Percentiles rank a stretch among this genome's conserved stretches.
Conservation (phyloP, 2,329 filamentous ascomycete species). For the Ceratocystis alfenasii region DNA sequence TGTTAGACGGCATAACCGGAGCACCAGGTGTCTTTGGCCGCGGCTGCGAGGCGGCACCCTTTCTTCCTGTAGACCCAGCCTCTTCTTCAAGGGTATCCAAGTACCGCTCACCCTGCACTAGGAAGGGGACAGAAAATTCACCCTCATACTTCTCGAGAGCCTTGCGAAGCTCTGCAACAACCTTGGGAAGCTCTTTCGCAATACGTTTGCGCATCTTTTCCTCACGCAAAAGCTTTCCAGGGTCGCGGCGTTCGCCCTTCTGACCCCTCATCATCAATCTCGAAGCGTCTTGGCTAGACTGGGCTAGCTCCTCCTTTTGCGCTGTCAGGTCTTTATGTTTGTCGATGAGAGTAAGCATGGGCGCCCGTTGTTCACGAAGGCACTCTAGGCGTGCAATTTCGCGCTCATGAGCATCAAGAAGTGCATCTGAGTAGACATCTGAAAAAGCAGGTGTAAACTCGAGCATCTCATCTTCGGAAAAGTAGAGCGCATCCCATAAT, state of each 20-base stretch:
- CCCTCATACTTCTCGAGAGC: slow-evolving; percentile 81
- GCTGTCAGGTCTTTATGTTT: slow-evolving; percentile 69
- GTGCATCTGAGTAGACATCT: slow-evolving; percentile 90
- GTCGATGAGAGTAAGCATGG: slow-evolving; percentile 70
- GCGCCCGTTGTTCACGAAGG: slow-evolving; percentile 75
- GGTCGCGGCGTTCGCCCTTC: slow-evolving; percentile 89
- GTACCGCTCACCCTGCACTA: slow-evolving; percentile 85
- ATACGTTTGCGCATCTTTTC: slow-evolving; percentile 99
- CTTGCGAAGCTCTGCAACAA: slow-evolving; percentile 71
- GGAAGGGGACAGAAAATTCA: slow-evolving; percentile 84
- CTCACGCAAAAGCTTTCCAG: slow-evolving; percentile 81
- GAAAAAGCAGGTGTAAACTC: slow-evolving; percentile 96
- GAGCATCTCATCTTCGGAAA: slow-evolving; percentile 96
- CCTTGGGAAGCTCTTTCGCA: slow-evolving; percentile 85
- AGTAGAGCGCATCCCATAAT: slow-evolving; percentile 87
- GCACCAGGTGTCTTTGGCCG: slow-evolving; percentile 33
- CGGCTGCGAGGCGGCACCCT: slow-evolving; percentile 39
- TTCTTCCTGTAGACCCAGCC: slow-evolving; percentile 32
- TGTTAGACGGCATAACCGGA: slow-evolving; percentile 61
- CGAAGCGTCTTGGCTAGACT: slow-evolving; percentile 88
- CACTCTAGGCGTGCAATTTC: slow-evolving; percentile 74
- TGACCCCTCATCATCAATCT: slow-evolving; percentile 81
- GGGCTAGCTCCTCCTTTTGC: slow-evolving; percentile 76
- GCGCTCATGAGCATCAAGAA: slow-evolving; percentile 86
- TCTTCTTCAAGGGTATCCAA: slow-evolving; percentile 67